Conservation (phyloP, 495 filamentous ascomycete genomes). For the Tuber brumale region DNA sequence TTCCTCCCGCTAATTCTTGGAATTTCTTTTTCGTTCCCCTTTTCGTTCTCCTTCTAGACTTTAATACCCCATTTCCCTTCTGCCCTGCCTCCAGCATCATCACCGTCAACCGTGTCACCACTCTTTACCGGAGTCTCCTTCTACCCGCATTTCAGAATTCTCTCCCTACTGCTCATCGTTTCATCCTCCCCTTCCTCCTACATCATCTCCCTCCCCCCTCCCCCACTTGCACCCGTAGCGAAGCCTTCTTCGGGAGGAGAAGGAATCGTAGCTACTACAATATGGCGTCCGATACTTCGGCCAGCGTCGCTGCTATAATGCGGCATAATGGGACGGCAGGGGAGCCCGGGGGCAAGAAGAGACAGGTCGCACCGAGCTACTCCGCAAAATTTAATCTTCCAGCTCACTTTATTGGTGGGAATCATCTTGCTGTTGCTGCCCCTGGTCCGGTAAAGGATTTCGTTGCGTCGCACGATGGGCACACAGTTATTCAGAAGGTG, state of each 20-base stretch:
- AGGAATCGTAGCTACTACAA: slow-evolving; percentile 9
- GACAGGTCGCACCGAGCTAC: slow-evolving; percentile 44
- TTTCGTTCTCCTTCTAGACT: neutral
- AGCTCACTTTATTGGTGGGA: slow-evolving; percentile 93
- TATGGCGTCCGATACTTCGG: slow-evolving; percentile 35
- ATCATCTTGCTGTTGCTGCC: slow-evolving; percentile 69
- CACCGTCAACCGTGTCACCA: neutral
- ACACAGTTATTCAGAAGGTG: slow-evolving; percentile 96
- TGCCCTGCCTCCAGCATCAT: neutral
- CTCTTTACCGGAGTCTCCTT: slow-evolving; percentile 4
- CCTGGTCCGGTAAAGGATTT: slow-evolving; percentile 89
- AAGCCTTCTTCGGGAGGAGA: slow-evolving; percentile 10
- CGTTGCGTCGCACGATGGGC: slow-evolving; percentile 77
- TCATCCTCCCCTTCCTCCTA: slow-evolving; percentile 9
- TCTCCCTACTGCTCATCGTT: slow-evolving; percentile 22
- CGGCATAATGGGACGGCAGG: slow-evolving; percentile 27
- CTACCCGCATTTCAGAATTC: neutral
- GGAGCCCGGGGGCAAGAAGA: slow-evolving; percentile 32
- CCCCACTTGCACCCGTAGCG: neutral
- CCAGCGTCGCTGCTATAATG: slow-evolving; percentile 33
- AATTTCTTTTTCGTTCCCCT: neutral
- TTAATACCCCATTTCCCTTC: slow-evolving; percentile 2
- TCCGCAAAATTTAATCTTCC: slow-evolving; percentile 73
- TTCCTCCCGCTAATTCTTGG: neutral
- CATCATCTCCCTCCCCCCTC: slow-evolving; percentile 6